These are phyloP conservation scores for Talaromyces sp. DNA, from an alignment of 2,329 filamentous ascomycete genomes.

Conservation along the genomic window DNA sequence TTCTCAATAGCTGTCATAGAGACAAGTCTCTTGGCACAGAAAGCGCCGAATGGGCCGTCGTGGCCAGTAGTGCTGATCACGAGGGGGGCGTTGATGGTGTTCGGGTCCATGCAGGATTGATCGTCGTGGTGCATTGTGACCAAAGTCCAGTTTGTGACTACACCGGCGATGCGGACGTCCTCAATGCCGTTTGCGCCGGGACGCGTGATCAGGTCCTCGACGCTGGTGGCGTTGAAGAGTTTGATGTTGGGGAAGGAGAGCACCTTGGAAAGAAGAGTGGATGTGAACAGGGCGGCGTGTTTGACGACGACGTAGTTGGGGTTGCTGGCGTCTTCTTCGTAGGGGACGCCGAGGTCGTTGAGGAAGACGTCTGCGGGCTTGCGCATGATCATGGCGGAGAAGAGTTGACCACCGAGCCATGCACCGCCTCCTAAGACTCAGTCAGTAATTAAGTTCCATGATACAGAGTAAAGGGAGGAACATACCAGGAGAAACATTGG, in stretches of 20 bases:
- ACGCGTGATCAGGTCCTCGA: conserved; percentile 90
- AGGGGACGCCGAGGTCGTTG: conserved; percentile 75
- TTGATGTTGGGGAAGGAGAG: conserved; percentile 86
- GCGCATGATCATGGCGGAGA: conserved; percentile 93
- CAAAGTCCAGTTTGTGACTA: conserved; percentile 95
- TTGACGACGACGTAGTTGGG: conserved; percentile 88
- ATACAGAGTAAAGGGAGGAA: background rate
- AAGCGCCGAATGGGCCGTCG: conserved; percentile 87
- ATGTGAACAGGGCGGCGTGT: conserved; percentile 90
- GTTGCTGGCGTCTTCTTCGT: conserved; percentile 84
- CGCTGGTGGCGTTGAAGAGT: conserved; percentile 90
- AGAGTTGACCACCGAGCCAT: conserved; percentile 91
- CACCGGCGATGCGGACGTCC: conserved; percentile 73
- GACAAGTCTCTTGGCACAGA: conserved; percentile 85
- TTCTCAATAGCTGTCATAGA: conserved; percentile 81
- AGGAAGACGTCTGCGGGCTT: conserved; percentile 88
- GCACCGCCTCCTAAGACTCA: conserved; percentile 67
- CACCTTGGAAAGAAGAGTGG: conserved; percentile 79
- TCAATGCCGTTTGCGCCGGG: conserved; percentile 51
- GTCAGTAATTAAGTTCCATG: background rate
- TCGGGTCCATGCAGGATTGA: conserved; percentile 94
- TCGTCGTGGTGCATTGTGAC: conserved; percentile 85
- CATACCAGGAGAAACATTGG: conserved; percentile 71
- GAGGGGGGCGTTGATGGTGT: conserved; percentile 90
- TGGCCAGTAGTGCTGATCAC: conserved; percentile 89